phyloP scores from a whole-genome alignment of 2,329 filamentous ascomycete genomes.

The Podosphaera leucotricha region DNA sequence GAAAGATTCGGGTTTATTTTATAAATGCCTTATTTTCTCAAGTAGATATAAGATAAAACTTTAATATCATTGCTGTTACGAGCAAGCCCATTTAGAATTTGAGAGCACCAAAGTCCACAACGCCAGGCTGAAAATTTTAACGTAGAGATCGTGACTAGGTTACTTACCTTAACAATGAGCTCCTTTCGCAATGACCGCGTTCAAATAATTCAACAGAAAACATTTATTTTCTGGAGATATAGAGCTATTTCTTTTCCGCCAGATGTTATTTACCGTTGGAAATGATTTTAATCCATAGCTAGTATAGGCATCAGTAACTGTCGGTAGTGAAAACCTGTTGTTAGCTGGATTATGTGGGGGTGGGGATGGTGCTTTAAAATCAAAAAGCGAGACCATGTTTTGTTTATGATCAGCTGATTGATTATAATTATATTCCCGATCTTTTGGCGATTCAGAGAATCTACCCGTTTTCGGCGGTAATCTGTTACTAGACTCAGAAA shows the following conservation, averaged over 20 bases:
- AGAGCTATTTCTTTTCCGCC: conserved; percentile 25
- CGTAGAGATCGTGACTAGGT: background rate
- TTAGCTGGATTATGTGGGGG: background rate
- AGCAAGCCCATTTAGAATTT: background rate
- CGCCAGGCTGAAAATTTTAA: background rate
- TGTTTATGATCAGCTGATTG: conserved; percentile 23
- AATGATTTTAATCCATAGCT: conserved; percentile 14
- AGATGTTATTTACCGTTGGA: conserved; percentile 10
- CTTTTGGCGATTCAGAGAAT: background rate
- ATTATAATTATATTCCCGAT: conserved; percentile 12
- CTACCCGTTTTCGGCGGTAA: background rate
- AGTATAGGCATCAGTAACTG: conserved; percentile 3
- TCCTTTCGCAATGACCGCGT: conserved; percentile 19
- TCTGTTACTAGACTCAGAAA: background rate
- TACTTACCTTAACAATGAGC: background rate
- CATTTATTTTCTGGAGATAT: conserved; percentile 49
- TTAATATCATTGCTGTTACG: background rate
- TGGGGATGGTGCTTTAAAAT: conserved; percentile 4
- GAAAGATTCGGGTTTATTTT: background rate
- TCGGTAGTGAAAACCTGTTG: conserved; percentile 2
- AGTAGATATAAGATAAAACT: background rate
- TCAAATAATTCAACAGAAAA: conserved; percentile 55
- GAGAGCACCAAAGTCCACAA: background rate
- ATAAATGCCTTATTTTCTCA: background rate
- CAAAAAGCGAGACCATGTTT: conserved; percentile 16